phyloP scores from a whole-genome alignment of 768 basidiomycete species.

The Scleroderma bovista region DNA sequence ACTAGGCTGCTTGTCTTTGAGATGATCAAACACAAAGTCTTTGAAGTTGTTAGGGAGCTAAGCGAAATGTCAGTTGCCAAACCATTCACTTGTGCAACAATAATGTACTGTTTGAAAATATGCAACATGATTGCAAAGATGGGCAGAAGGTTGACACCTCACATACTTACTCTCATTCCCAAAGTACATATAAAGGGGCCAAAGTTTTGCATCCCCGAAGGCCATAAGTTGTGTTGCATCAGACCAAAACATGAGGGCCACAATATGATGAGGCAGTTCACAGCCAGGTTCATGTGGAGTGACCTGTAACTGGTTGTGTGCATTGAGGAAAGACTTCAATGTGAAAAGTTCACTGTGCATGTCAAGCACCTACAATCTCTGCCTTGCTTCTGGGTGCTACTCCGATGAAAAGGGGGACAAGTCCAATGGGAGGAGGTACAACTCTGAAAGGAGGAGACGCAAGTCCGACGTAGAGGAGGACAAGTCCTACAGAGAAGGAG shows the following conservation, averaged over 20 bases:
- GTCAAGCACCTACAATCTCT: no score
- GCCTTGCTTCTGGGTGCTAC: no score
- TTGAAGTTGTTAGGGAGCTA: slow-evolving; percentile 12
- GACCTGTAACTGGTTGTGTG: no score
- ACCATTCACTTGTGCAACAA: background rate
- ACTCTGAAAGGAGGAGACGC: no score
- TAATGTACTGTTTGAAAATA: slow-evolving; percentile 9
- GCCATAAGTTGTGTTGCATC: slow-evolving; percentile 26
- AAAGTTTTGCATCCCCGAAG: slow-evolving; percentile 25
- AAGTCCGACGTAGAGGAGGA: no score
- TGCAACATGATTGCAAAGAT: slow-evolving; percentile 5
- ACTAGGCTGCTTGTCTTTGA: background rate
- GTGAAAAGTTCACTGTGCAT: no score
- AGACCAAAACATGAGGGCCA: no score
- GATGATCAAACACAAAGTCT: slow-evolving; percentile 4
- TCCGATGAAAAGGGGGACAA: no score
- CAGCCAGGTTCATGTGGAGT: no score
- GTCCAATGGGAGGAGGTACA: no score
- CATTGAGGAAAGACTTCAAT: no score
- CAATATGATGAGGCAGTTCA: slow-evolving; percentile 10
- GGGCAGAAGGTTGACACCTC: slow-evolving; percentile 9
- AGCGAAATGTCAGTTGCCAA: background rate
- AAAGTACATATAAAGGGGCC: slow-evolving; percentile 22
- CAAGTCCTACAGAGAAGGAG: no score
- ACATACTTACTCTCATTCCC: slow-evolving; percentile 21